Conservation (phyloP, 257 asterid genomes). For the Rubia yunnanensis region DNA sequence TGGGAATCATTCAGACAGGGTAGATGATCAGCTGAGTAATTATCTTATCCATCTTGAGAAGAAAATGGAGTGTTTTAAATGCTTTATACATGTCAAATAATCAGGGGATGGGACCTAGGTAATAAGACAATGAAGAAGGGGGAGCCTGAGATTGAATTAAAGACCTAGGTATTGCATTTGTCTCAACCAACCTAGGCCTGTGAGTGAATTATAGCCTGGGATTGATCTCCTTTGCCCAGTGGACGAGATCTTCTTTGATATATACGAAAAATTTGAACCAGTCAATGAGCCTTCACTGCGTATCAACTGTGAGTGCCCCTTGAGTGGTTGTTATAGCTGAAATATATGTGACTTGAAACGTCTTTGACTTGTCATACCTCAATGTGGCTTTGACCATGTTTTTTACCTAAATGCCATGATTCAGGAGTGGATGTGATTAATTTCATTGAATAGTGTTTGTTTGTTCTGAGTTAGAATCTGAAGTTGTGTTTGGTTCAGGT, state of each 20-base stretch:
- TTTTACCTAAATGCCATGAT: neutral
- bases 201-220: conserved; percentile 79
- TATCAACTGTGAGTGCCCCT: conserved; percentile 63
- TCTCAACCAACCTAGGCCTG: conserved; percentile 88
- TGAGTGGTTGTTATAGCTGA: conserved; percentile 7
- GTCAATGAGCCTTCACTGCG: conserved; percentile 60
- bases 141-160: too few relatives aligned
- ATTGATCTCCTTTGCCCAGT: conserved; percentile 88
- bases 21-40: too few relatives aligned
- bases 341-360: conserved; percentile 7
- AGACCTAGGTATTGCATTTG: conserved; percentile 91
- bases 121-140: too few relatives aligned
- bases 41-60: too few relatives aligned
- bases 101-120: too few relatives aligned
- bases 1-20: too few relatives aligned
- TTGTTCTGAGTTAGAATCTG: neutral
- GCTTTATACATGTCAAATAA: too few relatives aligned
- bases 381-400: neutral
- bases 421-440: neutral
- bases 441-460: neutral
- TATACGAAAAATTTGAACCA: conserved; percentile 79
- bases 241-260: conserved; percentile 87
- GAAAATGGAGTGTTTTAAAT: too few relatives aligned
- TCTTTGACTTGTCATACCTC: conserved; percentile 5
- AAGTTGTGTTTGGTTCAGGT: neutral